phyloP scores from a whole-genome alignment of 768 basidiomycete species.

The Leccinum barrowsii region DNA sequence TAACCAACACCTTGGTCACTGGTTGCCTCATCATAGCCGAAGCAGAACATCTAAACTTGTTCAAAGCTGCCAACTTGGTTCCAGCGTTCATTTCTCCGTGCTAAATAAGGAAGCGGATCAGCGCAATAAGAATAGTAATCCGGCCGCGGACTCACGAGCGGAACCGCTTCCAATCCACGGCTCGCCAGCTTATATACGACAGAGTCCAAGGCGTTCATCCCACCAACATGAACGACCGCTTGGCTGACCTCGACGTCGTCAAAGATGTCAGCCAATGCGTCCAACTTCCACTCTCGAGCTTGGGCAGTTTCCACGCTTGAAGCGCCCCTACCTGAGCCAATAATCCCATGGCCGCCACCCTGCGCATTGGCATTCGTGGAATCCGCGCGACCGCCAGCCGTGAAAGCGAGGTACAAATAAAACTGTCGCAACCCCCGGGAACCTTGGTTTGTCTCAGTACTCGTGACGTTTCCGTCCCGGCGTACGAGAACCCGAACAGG shows the following conservation, averaged over 20 bases:
- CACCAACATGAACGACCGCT: constrained; percentile 85
- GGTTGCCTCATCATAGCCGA: constrained; percentile 62
- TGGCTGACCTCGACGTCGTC: constrained; percentile 81
- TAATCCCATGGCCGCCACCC: constrained; percentile 76
- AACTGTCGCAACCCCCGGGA: constrained; percentile 89
- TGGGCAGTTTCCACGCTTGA: constrained; percentile 80
- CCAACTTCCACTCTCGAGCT: constrained; percentile 92
- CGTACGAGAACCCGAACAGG: constrained; percentile 97
- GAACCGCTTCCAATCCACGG: constrained; percentile 82
- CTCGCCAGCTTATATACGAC: constrained; percentile 88
- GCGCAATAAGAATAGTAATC: not conserved
- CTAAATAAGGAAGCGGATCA: constrained; percentile 38
- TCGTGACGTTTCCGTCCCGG: constrained; percentile 78
- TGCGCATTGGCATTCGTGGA: constrained; percentile 38
- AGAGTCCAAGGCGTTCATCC: constrained; percentile 80
- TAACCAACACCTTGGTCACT: constrained; percentile 74
- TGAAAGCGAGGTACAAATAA: constrained; percentile 94
- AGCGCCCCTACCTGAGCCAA: constrained; percentile 85
- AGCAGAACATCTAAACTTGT: constrained; percentile 68
- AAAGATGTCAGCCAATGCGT: constrained; percentile 85
- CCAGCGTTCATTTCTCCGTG: constrained; percentile 91
- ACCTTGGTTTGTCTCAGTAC: constrained; percentile 64
- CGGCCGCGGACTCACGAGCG: constrained; percentile 59
- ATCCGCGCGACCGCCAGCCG: constrained; percentile 74
- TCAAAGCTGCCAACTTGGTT: constrained; percentile 75